Evolutionary conservation across 2,329 filamentous ascomycete genomes (phyloP).

Genomic region (Amesomyces nigricolor): DNA sequence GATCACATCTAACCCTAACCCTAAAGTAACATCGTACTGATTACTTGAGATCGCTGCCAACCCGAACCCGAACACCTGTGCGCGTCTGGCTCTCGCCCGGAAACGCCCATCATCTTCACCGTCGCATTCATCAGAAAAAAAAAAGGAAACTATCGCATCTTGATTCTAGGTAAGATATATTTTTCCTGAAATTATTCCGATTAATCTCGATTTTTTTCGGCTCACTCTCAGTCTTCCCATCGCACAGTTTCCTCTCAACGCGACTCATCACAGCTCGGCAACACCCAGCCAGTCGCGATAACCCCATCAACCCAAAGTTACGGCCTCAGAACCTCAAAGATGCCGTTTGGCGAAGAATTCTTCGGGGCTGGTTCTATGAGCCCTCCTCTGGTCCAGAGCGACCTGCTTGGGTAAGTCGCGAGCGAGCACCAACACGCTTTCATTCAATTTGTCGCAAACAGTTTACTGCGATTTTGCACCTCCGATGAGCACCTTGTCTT

Average conservation of each 20-base stretch:
- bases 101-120: too few relatives aligned
- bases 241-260: not conserved
- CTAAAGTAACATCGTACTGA: not conserved
- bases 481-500: not conserved
- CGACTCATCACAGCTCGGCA: not conserved
- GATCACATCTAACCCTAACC: not conserved
- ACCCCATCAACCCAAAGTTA: not conserved
- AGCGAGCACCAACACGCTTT: not conserved
- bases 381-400: constrained; percentile 20
- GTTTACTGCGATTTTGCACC: not conserved
- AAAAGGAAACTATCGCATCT: not conserved
- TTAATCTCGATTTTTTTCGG: not conserved
- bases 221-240: not conserved
- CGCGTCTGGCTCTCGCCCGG: not conserved
- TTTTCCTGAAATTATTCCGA: not conserved
- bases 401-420: constrained; percentile 23
- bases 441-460: not conserved
- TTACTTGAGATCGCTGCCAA: not conserved
- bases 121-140: too few relatives aligned
- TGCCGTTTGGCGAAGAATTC: constrained; percentile 14
- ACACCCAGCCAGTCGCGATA: not conserved
- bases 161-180: not conserved
- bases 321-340: not conserved
- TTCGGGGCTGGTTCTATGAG: constrained; percentile 3
- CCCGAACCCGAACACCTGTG: not conserved